A percentile compares a stretch with the other conserved stretches of the same genome.
These are phyloP conservation scores for Mycosphaerella arachidis DNA, from an alignment of 2,329 filamentous ascomycete genomes.

Conservation along the genomic window DNA sequence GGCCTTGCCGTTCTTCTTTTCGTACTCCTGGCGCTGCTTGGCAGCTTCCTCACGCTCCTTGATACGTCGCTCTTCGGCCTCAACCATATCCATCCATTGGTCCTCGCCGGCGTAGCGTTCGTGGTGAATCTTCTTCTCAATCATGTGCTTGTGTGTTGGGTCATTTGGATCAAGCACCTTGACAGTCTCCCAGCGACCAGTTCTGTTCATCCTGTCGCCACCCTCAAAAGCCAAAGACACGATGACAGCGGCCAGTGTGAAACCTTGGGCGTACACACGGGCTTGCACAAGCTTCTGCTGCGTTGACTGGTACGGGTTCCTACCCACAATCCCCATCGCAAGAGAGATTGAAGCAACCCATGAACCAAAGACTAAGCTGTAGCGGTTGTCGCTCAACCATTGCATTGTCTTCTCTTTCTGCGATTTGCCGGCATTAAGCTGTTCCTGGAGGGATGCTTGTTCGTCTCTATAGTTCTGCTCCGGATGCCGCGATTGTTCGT, in stretches of 20 bases:
- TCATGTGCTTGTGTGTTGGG: constrained; percentile 73
- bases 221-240: constrained; percentile 79
- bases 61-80: constrained; percentile 64
- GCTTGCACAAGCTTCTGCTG: constrained; percentile 90
- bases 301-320: constrained; percentile 68
- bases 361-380: constrained; percentile 74
- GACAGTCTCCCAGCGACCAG: constrained; percentile 78
- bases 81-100: constrained; percentile 90
- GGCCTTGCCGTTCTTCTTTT: constrained; percentile 11
- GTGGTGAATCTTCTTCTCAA: constrained; percentile 84
- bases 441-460: constrained; percentile 52
- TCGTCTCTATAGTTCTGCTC: constrained; percentile 62
- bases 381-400: constrained; percentile 77
- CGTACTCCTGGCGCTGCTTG: constrained; percentile 14
- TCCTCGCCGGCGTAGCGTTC: constrained; percentile 86
- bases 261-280: constrained; percentile 85
- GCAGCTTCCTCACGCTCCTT: constrained; percentile 45
- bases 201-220: constrained; percentile 69
- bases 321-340: constrained; percentile 69
- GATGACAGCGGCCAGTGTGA: constrained; percentile 79
- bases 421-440: constrained; percentile 54
- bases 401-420: constrained; percentile 58
- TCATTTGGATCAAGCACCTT: constrained; percentile 76
- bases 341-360: constrained; percentile 79
- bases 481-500: constrained; percentile 66